Base-by-base conservation (phyloP, 345 rosid species). In the Aquilaria yunnanensis region DNA sequence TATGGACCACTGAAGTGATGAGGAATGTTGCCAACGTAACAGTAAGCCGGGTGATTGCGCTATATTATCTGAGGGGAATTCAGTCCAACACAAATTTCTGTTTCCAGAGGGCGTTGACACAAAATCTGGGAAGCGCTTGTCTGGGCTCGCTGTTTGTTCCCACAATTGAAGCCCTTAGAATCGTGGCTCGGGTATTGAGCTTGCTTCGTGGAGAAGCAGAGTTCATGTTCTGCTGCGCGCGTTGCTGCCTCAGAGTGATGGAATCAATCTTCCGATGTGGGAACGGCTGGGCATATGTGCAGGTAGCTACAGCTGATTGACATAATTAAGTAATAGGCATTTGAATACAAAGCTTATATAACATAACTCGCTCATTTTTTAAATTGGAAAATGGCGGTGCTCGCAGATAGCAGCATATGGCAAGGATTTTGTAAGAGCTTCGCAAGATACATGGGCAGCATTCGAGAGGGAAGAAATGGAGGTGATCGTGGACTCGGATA, bases 181-280 rank as follows among this genome's bases (percentile, higher is more conserved):
- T 95, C 33, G 46, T 95, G 4, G 97, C 96, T 43, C 80, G 97
- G 61, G 92, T 85, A 12, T 57, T 91, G 80, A 91, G 87, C 73
- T 78, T 95, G 82, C 96, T 95, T 0, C 88, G 84, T 59, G 99
- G 99, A 69, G 97, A 95, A 74, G 99, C 91, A 49, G 99, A 95
- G 76, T 95, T 91, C 83, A 84, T 91, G 96, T 95, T 89, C 70
- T 95, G 93, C 48, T 95, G 99, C 59, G 99, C 99, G n/a, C 91
- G 89, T 69, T 95, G 97, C 59, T 91, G 99, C 63, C 99, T 95
- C 46, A 67, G 59, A 41, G 81, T 91, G 60, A 87, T 95, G 96
- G 73, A 86, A 14, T 70, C 77, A 52, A 79, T 95, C 68, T 95
- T 95, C 79, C 76, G 78, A 76, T 71, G 68, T 11, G 99, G 99